Evolutionary conservation across 805 yeast genomes (phyloP), one percentile per base, ranked within the genome.

Genomic region (Barnettozyma siamensis): DNA sequence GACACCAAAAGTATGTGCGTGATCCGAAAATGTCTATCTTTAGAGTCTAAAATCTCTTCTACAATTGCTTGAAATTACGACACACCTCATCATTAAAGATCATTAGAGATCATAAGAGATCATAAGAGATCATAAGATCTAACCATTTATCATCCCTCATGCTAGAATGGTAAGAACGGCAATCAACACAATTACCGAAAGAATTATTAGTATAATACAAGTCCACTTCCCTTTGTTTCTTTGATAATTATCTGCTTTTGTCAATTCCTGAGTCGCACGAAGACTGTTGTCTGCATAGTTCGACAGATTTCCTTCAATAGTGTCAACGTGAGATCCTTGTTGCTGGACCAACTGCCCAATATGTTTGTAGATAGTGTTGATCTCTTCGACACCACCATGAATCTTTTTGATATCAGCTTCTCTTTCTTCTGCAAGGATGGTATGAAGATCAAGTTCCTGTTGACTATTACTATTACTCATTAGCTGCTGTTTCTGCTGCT

Each of bases 261-360:
- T 61, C 37, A 89, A 68, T 55, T 88, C 94, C 17, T 74, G 72
- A 24, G 78, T 72, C 0, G 96, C 95, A 40, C 72, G 72, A 42
- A 79, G 81, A 6, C 86, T 74, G 53, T 85, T 82, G 18, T 67
- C 72, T 6, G 80, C 76, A 45, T 83, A 66, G 35, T 73, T 76
- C 20, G 79, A 63, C 34, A 89, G 69, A 60, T 88, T 88, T 46
- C 82, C 87, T 56, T 88, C 96, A 15, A 89, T 78, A 0, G 88
- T 77, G 55, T 88, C 95, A 15, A 89, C 72, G 50, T 85, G 88
- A 24, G 75, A 80, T 6, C 95, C 96, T 58, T 89, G 97, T 59
- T 87, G 89, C 39, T 73, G 69, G 2, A 89, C 93, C 52, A 89
- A 65, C 30, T 77, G 73, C 13, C 88, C 88, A 42, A 89, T 62